phyloP scores from a whole-genome alignment of 2,329 filamentous ascomycete species.

The Trichoderma citrinoviride region DNA sequence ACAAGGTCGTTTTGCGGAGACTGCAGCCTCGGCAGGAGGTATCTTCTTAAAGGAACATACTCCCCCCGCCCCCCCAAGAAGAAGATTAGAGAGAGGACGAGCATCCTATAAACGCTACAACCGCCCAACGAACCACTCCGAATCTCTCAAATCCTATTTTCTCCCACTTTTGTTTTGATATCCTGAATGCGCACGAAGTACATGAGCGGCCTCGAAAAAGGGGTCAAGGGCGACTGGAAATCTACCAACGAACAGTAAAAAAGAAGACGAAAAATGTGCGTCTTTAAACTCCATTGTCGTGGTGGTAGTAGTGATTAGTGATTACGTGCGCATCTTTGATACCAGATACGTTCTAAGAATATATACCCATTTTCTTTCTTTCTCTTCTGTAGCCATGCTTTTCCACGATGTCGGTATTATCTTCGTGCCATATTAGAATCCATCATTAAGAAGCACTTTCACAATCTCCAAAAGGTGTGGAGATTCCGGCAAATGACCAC shows the following conservation, averaged over 20 bases:
- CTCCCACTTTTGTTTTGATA: background rate
- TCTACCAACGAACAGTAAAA: background rate
- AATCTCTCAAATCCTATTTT: background rate
- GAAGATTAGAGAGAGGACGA: background rate
- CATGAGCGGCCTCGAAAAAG: background rate
- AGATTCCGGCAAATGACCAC: background rate
- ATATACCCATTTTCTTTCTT: slow-evolving; percentile 1
- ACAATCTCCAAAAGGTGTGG: background rate
- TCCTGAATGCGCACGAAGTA: background rate
- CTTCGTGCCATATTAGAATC: background rate
- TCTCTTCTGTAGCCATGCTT: background rate
- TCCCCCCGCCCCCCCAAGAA: background rate
- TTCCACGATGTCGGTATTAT: background rate
- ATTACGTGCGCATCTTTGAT: slow-evolving; percentile 2
- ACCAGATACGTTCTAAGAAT: background rate
- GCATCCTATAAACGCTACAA: background rate
- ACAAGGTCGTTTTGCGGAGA: slow-evolving; percentile 51
- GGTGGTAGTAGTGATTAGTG: background rate
- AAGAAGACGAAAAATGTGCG: too few relatives aligned
- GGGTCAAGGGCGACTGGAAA: background rate
- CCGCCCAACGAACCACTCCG: background rate
- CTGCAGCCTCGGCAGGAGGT: slow-evolving; percentile 31
- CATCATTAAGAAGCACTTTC: background rate
- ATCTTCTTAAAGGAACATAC: background rate
- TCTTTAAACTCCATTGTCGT: background rate